Percentiles rank a stretch among this genome's conserved stretches.
These are phyloP conservation scores for Pythium phragmitis DNA, from an alignment of 352 stramenopile genomes.

Conservation along the genomic window DNA sequence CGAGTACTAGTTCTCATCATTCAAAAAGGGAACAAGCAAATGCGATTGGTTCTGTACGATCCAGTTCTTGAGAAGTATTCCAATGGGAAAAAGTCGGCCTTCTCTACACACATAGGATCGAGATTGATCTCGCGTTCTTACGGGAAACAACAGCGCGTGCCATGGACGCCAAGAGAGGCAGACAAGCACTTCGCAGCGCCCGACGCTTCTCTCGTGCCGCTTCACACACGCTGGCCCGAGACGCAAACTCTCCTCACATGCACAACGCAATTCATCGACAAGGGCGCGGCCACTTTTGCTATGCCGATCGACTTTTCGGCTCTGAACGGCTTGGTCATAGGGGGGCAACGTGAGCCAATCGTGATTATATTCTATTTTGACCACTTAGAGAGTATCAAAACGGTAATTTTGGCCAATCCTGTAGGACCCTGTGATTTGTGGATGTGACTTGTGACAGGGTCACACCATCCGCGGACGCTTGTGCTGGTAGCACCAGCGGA, in stretches of 20 bases:
- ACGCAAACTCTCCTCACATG: conserved; percentile 7
- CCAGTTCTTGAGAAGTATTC: conserved; percentile 82
- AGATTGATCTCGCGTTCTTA: conserved; percentile 49
- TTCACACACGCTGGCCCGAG: conserved; percentile 27
- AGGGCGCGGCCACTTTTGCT: background rate
- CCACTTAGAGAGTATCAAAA: conserved; percentile 10
- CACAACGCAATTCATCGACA: background rate
- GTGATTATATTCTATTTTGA: conserved; percentile 8
- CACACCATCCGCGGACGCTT: conserved; percentile 31
- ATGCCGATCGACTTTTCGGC: background rate
- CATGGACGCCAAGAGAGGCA: conserved; percentile 26
- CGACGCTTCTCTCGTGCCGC: conserved; percentile 25
- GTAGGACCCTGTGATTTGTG: background rate
- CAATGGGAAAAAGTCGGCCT: conserved; percentile 41
- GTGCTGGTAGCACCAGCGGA: conserved; percentile 58
- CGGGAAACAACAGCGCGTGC: conserved; percentile 34
- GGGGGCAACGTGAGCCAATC: conserved; percentile 18
- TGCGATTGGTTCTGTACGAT: conserved; percentile 40
- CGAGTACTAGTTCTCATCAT: too few relatives aligned
- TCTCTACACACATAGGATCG: conserved; percentile 85
- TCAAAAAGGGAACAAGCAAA: background rate
- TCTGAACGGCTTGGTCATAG: background rate
- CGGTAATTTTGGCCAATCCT: background rate
- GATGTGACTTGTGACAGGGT: background rate
- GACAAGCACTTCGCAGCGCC: conserved; percentile 30